A percentile compares a stretch with the other conserved stretches of the same genome.
These are phyloP conservation scores for Pseudoneurospora amorphoporcata DNA, from an alignment of 495 filamentous ascomycete genomes.

Conservation along the genomic window DNA sequence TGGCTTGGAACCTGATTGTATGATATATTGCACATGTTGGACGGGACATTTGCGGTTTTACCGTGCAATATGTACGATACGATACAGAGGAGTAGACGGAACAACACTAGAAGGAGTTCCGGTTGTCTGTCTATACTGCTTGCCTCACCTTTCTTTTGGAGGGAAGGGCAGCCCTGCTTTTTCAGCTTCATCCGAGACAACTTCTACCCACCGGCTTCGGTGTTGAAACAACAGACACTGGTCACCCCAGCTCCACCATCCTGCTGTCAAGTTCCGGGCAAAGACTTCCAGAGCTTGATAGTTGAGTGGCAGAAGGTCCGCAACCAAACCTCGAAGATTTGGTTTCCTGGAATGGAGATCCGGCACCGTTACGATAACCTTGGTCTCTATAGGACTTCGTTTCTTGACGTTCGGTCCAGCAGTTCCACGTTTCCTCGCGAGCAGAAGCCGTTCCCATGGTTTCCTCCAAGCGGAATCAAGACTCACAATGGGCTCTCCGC, in stretches of 20 bases:
- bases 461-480: slow-evolving; percentile 66
- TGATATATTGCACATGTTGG: background rate
- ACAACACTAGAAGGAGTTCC: background rate
- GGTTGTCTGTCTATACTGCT: background rate
- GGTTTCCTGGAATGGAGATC: slow-evolving; percentile 92
- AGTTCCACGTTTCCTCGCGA: slow-evolving; percentile 41
- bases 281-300: slow-evolving; percentile 78
- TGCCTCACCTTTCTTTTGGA: background rate
- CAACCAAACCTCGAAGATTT: slow-evolving; percentile 36
- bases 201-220: slow-evolving; percentile 51
- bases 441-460: slow-evolving; percentile 75
- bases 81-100: background rate
- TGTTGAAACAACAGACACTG: slow-evolving; percentile 76
- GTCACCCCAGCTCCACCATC: slow-evolving; percentile 86
- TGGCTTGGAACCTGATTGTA: background rate
- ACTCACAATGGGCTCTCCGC: slow-evolving; percentile 59
- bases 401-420: slow-evolving; percentile 16
- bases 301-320: slow-evolving; percentile 29
- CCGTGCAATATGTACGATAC: background rate
- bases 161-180: background rate
- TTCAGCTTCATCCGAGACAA: background rate
- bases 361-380: slow-evolving; percentile 67
- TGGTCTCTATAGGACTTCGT: slow-evolving; percentile 3
- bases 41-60: background rate
- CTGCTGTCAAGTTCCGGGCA: slow-evolving; percentile 72